Percentiles rank a stretch among this genome's conserved stretches.
Evolutionary conservation across 441 rosid species (phyloP).

Genomic region (Populus hybrid): DNA sequence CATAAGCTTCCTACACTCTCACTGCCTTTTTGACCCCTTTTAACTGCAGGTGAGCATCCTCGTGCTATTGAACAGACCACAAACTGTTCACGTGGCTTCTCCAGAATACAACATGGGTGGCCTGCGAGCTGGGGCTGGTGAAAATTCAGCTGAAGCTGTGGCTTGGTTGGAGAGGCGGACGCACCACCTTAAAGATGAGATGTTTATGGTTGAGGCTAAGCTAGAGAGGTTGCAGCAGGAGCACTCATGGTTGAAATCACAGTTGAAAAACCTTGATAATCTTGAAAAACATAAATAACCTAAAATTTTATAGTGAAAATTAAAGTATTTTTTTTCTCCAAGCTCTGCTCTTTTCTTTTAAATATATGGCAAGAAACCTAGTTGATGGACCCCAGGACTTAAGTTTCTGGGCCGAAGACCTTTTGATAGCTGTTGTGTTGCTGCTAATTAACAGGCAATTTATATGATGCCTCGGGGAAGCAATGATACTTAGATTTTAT

Average conservation of each 20-base stretch:
- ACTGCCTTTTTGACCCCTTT: background rate
- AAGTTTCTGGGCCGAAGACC: background rate
- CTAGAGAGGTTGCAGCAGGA: slow-evolving; percentile 74
- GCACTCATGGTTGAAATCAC: slow-evolving; percentile 55
- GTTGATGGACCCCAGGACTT: background rate
- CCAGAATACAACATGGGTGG: slow-evolving; percentile 34
- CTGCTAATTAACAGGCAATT: background rate
- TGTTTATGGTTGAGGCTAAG: slow-evolving; percentile 67
- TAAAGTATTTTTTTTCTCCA: background rate
- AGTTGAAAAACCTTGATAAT: slow-evolving; percentile 47
- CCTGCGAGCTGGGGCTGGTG: slow-evolving; percentile 25
- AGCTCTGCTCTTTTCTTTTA: background rate
- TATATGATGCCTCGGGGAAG: background rate
- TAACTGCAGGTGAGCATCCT: slow-evolving; percentile 65
- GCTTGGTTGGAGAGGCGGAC: slow-evolving; percentile 75
- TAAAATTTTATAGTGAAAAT: background rate
- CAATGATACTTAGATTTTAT: background rate
- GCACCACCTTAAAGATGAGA: slow-evolving; percentile 75
- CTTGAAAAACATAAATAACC: slow-evolving; percentile 23
- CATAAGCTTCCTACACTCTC: no score
- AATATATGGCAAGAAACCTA: background rate
- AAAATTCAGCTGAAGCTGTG: slow-evolving; percentile 38
- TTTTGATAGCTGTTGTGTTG: background rate
- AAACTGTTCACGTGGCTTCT: slow-evolving; percentile 42
- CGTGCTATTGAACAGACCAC: slow-evolving; percentile 67